Evolutionary conservation across 2,329 filamentous ascomycete genomes (phyloP), one percentile per base, ranked within the genome.

Genomic region (Diaporthe ilicicola): DNA sequence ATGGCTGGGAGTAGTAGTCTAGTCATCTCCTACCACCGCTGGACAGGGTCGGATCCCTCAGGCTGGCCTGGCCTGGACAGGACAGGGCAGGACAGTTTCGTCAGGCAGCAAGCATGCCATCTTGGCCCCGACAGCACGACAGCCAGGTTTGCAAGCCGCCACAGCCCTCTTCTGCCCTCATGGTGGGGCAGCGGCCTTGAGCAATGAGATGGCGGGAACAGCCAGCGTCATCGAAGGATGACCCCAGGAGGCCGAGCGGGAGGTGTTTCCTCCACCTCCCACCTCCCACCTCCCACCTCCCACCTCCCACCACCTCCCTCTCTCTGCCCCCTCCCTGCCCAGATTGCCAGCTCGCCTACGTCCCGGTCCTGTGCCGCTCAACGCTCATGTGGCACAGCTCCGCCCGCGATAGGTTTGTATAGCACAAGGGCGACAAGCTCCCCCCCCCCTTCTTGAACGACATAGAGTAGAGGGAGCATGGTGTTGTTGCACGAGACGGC

Each of bases 211-310:
- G 22, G 65, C 37, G 37, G 29, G 51, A 67, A 48, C n/a, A 29
- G 39, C 51, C 51, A 48, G 19, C 42, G 53, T 68, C 65, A 68
- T 68, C 53, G 42, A 59, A 50, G 65, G 53, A 68, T 59, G 65
- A 68, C 65, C 65, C 65, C 29, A 37, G 65, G 44, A 67, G 65
- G 42, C 29, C 65, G 48, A 48, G 59, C 59, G 27, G 34, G 59
- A 62, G 42, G 22, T 62, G 59, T 62, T 59, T 62, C 42, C 48
- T 9, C 39, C 27, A 22, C 56, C 59, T 62, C 24, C 19, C 59
- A 34, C 4, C 56, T 46, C 39, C 39, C 39, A 6, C 56, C 39
- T 32, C 22, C 34, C 34, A 5, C 9, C 55, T 44, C 37, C 37
- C 37, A 10, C 55, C 37, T 29, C n/a, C 32, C 34, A 5, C 9